phyloP scores from a whole-genome alignment of 2,329 filamentous ascomycete species.

The Paecilomyces sp. region DNA sequence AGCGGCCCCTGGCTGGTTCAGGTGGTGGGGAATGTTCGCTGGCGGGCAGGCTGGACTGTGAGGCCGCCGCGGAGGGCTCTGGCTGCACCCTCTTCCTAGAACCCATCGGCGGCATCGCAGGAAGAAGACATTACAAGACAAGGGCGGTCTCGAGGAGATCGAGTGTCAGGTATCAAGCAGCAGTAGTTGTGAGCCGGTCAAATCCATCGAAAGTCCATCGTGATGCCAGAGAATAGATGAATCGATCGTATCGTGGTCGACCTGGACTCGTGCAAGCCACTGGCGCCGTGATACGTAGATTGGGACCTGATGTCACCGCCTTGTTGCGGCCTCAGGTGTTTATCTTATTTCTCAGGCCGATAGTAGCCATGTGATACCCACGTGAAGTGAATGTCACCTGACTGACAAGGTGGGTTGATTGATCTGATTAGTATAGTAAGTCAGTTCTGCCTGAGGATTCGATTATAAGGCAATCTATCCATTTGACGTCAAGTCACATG shows the following conservation, averaged over 20 bases:
- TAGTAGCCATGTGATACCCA: no score
- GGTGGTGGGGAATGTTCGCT: constrained; percentile 13
- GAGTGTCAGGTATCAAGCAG: neutral
- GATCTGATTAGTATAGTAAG: no score
- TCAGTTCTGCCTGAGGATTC: no score
- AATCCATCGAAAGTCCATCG: neutral
- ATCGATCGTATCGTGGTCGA: neutral
- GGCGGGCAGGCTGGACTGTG: constrained; percentile 16
- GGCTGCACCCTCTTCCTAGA: constrained; percentile 39
- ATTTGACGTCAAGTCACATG: neutral
- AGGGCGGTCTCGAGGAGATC: neutral
- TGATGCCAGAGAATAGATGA: neutral
- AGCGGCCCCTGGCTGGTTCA: constrained; percentile 13
- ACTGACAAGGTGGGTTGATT: no score
- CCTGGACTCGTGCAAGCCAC: neutral
- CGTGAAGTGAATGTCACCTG: no score
- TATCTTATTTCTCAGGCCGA: neutral
- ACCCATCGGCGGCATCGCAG: constrained; percentile 33
- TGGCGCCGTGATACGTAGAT: neutral
- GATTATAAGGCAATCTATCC: no score
- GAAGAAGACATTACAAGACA: constrained; percentile 25
- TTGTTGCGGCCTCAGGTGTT: neutral
- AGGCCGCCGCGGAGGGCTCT: constrained; percentile 26
- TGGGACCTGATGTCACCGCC: constrained; percentile 1
- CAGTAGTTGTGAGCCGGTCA: neutral